Percentiles rank a stretch among this genome's conserved stretches.
Evolutionary conservation across 768 basidiomycete species (phyloP).

Genomic region (Tulasnella sp.): DNA sequence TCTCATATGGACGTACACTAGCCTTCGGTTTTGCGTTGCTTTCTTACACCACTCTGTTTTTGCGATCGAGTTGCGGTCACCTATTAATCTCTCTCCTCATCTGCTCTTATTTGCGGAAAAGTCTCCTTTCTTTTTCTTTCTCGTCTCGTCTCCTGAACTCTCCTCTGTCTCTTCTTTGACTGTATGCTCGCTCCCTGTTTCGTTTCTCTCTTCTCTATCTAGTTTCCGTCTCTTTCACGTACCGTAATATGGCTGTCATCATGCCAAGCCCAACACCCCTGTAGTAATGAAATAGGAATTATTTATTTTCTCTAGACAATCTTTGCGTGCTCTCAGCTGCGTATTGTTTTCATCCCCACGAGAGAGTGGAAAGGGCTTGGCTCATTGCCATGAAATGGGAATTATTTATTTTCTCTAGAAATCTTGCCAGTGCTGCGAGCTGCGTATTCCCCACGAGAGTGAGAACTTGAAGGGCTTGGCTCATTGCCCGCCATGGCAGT

Average conservation of each 20-base stretch:
- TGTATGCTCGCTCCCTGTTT: background rate
- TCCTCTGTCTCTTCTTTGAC: background rate
- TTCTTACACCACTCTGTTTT: background rate
- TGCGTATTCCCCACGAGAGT: background rate
- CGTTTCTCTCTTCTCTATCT: background rate
- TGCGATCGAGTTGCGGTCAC: background rate
- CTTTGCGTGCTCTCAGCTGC: background rate
- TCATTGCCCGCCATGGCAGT: no score
- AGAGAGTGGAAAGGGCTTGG: background rate
- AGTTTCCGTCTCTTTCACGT: background rate
- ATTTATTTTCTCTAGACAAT: background rate
- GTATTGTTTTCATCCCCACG: background rate
- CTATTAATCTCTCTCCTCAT: background rate
- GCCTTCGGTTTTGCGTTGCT: background rate
- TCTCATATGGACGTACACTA: background rate
- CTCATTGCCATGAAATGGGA: background rate
- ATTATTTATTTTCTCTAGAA: background rate
- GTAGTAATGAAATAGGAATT: background rate
- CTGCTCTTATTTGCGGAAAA: background rate
- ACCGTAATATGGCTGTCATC: background rate
- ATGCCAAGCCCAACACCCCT: background rate
- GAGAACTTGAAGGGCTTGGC: background rate
- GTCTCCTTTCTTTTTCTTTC: constrained; percentile 4
- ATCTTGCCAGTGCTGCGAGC: background rate
- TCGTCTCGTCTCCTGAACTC: constrained; percentile 7